Conservation (phyloP, 352 stramenopile species). For the Globisporangium okanoganense region DNA sequence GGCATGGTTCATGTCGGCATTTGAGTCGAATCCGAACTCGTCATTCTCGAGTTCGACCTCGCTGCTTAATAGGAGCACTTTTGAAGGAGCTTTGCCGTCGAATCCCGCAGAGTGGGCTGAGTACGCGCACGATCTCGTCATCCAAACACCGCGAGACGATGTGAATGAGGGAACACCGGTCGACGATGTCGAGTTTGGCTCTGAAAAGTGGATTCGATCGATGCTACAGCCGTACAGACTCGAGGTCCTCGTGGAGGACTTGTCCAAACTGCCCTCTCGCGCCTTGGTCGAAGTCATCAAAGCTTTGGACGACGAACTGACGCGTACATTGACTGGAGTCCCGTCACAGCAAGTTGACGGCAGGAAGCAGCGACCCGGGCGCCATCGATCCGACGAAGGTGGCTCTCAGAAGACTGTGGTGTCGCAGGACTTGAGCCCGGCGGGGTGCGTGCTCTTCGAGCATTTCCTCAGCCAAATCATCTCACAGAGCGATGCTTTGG, state of each 20-base stretch:
- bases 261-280: conserved; percentile 42
- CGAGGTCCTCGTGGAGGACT: conserved; percentile 56
- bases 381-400: not conserved
- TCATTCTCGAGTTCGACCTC: conserved; percentile 12
- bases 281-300: conserved; percentile 45
- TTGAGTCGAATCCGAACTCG: conserved; percentile 43
- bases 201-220: conserved; percentile 52
- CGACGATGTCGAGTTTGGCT: conserved; percentile 35
- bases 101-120: conserved; percentile 39
- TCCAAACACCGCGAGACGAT: conserved; percentile 16
- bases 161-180: conserved; percentile 4
- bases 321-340: conserved; percentile 27
- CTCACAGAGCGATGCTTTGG: conserved; percentile 22
- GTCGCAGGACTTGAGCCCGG: conserved; percentile 2
- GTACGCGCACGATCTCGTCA: conserved; percentile 48
- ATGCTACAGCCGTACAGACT: conserved; percentile 68
- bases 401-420: not conserved
- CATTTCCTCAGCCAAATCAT: conserved; percentile 50
- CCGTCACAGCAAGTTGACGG: conserved; percentile 11
- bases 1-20: conserved; percentile 63
- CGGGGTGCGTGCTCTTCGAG: conserved; percentile 63
- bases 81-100: conserved; percentile 21
- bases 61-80: not conserved
- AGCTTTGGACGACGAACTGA: conserved; percentile 51
- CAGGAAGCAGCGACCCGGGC: conserved; percentile 16